Conservation (phyloP, 139 green algal genomes). For the Marvania coccoides region DNA sequence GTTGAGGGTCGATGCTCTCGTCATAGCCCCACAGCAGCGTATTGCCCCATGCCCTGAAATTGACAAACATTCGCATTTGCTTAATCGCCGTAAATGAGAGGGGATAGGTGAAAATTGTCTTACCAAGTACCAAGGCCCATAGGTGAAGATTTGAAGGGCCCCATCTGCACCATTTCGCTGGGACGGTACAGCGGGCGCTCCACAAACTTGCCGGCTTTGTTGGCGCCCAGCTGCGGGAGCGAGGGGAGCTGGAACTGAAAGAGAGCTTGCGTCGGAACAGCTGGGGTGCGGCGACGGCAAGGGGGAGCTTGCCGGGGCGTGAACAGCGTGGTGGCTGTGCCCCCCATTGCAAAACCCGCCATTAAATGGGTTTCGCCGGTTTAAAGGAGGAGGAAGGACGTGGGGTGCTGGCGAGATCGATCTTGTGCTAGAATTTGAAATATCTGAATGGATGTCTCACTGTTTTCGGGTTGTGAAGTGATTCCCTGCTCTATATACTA, state of each 20-base stretch:
- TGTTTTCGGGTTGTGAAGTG: too few species aligned
- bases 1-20: conserved; percentile 73
- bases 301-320: too few species aligned
- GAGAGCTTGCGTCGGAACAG: not conserved
- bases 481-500: too few species aligned
- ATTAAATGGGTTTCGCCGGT: too few species aligned
- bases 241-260: not conserved
- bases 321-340: too few species aligned
- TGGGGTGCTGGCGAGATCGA: too few species aligned
- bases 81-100: not conserved
- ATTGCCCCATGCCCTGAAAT: conserved; percentile 59
- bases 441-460: too few species aligned
- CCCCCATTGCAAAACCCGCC: too few species aligned
- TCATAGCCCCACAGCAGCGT: conserved; percentile 87
- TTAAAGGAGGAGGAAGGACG: too few species aligned
- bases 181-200: conserved; percentile 16
- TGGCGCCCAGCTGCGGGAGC: not conserved
- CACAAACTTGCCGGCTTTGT: not conserved
- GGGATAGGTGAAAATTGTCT: not conserved
- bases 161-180: conserved; percentile 27
- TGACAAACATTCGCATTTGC: conserved; percentile 7
- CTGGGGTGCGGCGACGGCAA: too few species aligned
- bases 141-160: conserved; percentile 42
- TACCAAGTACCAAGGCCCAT: conserved; percentile 74
- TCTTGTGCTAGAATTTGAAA: too few species aligned